Evolutionary conservation across 73 alveolate genomes (phyloP), one percentile per base, ranked within the genome.

Genomic region (Paramecium caudatum): DNA sequence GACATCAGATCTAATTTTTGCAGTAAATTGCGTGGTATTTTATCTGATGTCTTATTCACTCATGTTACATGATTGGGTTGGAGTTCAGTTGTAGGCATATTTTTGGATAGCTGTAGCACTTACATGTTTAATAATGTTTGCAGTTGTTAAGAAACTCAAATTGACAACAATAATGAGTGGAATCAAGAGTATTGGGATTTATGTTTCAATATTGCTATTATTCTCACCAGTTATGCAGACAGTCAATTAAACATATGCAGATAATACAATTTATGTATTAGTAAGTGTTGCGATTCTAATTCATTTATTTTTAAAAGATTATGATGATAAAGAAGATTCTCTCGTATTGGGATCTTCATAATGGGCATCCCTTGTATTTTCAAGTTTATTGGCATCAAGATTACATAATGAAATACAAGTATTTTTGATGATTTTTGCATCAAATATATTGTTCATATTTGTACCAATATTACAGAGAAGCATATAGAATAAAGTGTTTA

Each of bases 291-390:
- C 88, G 2, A 74, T 74, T 10, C 10, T 74, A 16, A 27, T 41
- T 0, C 43, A 74, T 25, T 36, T 74, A 15, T 45, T 74, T 5
- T 9, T 23, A 8, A 74, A 74, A 43, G 68, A 74, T 74, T 74
- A 74, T 45, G 88, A 74, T 41, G 36, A 74, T 43, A 68, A 74
- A 45, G 21, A 37, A 5, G 88, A 27, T 36, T 30, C 55, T 13
- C 7, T 37, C 13, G 47, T 39, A 21, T 30, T 45, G 3, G 88
- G 43, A 41, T 23, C 27, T 37, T 74, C 88, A 3, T 27, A 37
- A 27, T 74, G 88, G 88, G 62, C 88, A 41, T 74, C 88, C 16
- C 43, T 74, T 12, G 43, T 74, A 15, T 74, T 74, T 74, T 37
- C 88, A 4, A 74, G 70, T 37, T 39, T 74, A 12, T 45, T 74